phyloP scores from a whole-genome alignment of 345 rosid species.

The Isatis tinctoria region DNA sequence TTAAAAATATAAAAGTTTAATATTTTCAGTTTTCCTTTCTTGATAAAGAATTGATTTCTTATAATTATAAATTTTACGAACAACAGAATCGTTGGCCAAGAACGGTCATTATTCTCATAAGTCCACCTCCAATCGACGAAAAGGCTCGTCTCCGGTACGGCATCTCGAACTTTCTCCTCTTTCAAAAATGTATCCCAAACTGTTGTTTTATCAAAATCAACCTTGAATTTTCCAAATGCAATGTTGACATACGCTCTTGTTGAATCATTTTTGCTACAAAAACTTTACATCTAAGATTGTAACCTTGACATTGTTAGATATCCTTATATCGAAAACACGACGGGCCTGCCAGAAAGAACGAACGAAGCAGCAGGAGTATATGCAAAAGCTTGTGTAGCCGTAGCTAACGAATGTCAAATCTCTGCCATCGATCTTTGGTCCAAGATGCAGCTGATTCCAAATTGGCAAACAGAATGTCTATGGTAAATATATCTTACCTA shows the following conservation, averaged over 20 bases:
- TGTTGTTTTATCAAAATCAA: background rate
- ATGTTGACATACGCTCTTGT: background rate
- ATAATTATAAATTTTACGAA: background rate
- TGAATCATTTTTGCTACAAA: background rate
- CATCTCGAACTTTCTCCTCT: background rate
- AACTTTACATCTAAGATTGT: background rate
- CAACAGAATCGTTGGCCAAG: conserved; percentile 62
- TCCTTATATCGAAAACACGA: conserved; percentile 62
- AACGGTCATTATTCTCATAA: conserved; percentile 52
- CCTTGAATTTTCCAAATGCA: background rate
- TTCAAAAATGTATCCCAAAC: no score
- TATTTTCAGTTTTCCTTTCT: no score
- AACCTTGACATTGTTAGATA: conserved; percentile 35
- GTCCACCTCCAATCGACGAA: conserved; percentile 94
- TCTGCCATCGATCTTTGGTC: conserved; percentile 70
- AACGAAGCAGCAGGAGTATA: conserved; percentile 79
- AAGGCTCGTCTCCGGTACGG: conserved; percentile 70
- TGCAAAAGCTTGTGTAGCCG: conserved; percentile 56
- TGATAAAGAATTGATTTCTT: no score
- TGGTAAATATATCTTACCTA: conserved; percentile 11
- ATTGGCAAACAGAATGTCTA: conserved; percentile 59
- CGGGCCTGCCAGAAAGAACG: conserved; percentile 75
- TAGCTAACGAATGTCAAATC: conserved; percentile 53
- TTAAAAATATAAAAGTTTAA: no score
- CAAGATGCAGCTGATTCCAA: conserved; percentile 63